Conservation (phyloP, 202 grass and related monocot species). For the Digitaria exilis region DNA sequence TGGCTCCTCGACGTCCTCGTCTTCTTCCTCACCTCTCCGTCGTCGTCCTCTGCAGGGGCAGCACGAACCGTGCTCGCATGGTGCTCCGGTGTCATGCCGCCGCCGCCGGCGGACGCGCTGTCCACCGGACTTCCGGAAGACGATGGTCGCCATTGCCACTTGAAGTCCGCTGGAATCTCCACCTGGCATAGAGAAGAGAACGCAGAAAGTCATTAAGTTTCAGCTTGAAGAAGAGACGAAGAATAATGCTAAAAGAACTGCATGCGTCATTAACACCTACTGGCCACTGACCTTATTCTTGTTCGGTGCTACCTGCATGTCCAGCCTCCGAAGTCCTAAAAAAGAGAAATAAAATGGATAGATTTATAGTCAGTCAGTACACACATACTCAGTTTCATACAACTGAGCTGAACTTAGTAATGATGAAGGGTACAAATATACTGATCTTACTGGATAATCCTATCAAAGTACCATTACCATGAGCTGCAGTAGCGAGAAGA, state of each 20-base stretch:
- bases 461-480: not conserved
- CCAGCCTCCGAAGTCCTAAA: constrained; percentile 23
- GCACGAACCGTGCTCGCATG: not conserved
- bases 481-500: not conserved
- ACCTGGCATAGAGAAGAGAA: not conserved
- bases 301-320: not conserved
- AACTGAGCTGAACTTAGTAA: not conserved
- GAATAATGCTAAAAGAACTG: not conserved
- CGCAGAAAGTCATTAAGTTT: not conserved
- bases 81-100: not conserved
- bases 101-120: not conserved
- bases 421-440: not conserved
- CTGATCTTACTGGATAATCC: not conserved
- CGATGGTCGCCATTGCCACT: not conserved
- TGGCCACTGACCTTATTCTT: not conserved
- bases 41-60: not conserved
- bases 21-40: not conserved
- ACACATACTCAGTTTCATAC: too few species aligned
- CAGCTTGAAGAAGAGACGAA: not conserved
- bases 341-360: not conserved
- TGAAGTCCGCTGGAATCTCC: not conserved
- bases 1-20: not conserved
- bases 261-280: not conserved
- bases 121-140: too few species aligned
- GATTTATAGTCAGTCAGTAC: too few species aligned